A percentile compares a stretch with the other conserved stretches of the same genome.
These are phyloP conservation scores for Cyclotella cryptica DNA, from an alignment of 108 stramenopile species.

Conservation along the genomic window DNA sequence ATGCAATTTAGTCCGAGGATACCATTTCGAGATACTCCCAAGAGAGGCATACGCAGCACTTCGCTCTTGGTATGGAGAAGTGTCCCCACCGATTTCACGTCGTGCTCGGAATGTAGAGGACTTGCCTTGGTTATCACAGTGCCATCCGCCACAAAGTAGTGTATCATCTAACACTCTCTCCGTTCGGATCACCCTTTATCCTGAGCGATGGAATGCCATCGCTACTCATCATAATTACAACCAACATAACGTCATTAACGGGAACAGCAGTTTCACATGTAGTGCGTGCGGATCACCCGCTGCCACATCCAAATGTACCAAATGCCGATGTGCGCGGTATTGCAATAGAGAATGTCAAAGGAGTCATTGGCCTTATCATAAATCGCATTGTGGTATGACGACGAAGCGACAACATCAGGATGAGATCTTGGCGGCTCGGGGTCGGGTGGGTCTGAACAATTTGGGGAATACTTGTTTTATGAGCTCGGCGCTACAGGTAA, in stretches of 20 bases:
- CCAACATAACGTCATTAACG: neutral
- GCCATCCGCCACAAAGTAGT: neutral
- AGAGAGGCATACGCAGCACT: conserved; percentile 80
- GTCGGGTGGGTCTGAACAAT: conserved; percentile 89
- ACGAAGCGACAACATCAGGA: conserved; percentile 17
- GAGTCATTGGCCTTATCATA: conserved; percentile 76
- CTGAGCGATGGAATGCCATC: conserved; percentile 24
- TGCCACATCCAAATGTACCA: conserved; percentile 56
- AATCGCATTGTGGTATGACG: conserved; percentile 42
- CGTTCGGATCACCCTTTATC: conserved; percentile 20
- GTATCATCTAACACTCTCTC: neutral
- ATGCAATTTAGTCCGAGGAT: conserved; percentile 77
- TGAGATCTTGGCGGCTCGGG: conserved; percentile 33
- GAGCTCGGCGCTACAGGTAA: conserved; percentile 86
- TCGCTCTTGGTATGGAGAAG: conserved; percentile 78
- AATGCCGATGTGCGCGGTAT: conserved; percentile 60
- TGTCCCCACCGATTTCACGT: conserved; percentile 63
- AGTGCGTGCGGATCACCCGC: conserved; percentile 61
- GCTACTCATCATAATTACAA: neutral
- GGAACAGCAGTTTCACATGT: conserved; percentile 23
- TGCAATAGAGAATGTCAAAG: conserved; percentile 71
- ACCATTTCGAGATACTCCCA: conserved; percentile 83
- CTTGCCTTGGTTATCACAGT: neutral
- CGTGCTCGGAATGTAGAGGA: conserved; percentile 29
- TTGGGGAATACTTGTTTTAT: conserved; percentile 99